These are phyloP conservation scores for Ilex paraguariensis DNA, from an alignment of 305 asterid species.

Conservation along the genomic window DNA sequence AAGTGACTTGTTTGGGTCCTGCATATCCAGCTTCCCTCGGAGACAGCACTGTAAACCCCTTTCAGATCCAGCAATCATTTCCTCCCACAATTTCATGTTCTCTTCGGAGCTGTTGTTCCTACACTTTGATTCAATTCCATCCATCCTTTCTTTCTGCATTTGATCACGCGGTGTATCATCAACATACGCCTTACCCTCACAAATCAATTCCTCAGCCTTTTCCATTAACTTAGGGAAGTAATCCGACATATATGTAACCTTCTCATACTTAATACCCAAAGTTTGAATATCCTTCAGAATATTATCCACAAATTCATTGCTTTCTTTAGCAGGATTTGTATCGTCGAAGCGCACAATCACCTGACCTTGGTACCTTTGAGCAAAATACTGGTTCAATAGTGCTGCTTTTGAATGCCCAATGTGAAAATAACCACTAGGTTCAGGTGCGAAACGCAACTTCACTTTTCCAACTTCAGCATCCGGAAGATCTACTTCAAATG, in stretches of 20 bases:
- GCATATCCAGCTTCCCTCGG: constrained; percentile 88
- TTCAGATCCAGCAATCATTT: constrained; percentile 88
- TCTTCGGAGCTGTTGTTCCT: constrained; percentile 65
- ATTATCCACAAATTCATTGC: constrained; percentile 87
- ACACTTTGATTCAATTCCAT: constrained; percentile 71
- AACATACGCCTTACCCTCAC: constrained; percentile 78
- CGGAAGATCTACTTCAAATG: constrained; percentile 71
- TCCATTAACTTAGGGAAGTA: constrained; percentile 82
- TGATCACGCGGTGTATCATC: constrained; percentile 87
- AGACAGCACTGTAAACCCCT: constrained; percentile 84
- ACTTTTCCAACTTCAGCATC: constrained; percentile 79
- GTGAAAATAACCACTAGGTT: constrained; percentile 95
- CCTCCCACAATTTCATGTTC: constrained; percentile 74
- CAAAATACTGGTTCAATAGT: constrained; percentile 74
- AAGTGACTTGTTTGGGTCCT: constrained; percentile 83
- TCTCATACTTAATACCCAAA: constrained; percentile 60
- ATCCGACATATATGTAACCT: constrained; percentile 84
- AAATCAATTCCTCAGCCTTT: constrained; percentile 83
- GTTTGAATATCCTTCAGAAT: constrained; percentile 81
- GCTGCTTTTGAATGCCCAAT: constrained; percentile 99
- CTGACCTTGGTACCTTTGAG: constrained; percentile 75
- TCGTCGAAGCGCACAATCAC: constrained; percentile 83
- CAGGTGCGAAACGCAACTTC: constrained; percentile 85
- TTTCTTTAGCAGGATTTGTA: constrained; percentile 94
- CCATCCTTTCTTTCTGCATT: constrained; percentile 85